Conservation (phyloP, 2,329 filamentous ascomycete species). For the Phoma herbarum region DNA sequence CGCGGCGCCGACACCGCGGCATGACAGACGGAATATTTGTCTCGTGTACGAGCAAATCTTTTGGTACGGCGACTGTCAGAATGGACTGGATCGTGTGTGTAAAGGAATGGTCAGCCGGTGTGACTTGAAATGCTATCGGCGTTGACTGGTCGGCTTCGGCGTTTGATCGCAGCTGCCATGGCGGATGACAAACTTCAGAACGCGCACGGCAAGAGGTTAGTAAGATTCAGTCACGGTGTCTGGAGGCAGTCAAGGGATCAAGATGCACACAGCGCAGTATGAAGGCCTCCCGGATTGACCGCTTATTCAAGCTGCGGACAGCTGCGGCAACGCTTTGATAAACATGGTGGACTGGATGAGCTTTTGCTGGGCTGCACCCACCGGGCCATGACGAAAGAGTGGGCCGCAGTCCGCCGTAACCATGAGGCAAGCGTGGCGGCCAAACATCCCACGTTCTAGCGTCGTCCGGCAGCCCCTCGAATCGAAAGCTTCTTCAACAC, state of each 20-base stretch:
- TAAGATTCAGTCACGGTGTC: constrained; percentile 6
- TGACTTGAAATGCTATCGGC: constrained; percentile 8
- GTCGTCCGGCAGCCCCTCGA: constrained; percentile 1
- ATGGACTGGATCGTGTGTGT: constrained; percentile 14
- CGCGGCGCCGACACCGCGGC: constrained; percentile 35
- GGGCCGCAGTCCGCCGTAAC: constrained; percentile 7
- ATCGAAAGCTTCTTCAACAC: constrained; percentile 13
- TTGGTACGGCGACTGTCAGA: constrained; percentile 17
- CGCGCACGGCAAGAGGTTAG: constrained; percentile 4
- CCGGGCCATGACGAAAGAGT: constrained; percentile 16
- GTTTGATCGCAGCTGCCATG: constrained; percentile 12
- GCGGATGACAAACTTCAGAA: constrained; percentile 8
- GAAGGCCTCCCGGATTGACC: constrained; percentile 11
- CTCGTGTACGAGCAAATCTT: constrained; percentile 14
- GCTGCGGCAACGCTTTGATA: constrained; percentile 25
- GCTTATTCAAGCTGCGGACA: constrained; percentile 18
- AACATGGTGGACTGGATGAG: constrained; percentile 14
- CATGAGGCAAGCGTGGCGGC: constrained; percentile 17
- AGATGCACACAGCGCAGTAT: constrained; percentile 4
- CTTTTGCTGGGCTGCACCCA: constrained; percentile 17
- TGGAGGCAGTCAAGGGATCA: background rate
- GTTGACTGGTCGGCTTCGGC: constrained; percentile 19
- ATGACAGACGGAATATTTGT: constrained; percentile 39
- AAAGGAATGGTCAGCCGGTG: constrained; percentile 15
- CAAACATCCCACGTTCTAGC: constrained; percentile 14